Conservation (phyloP, 257 asterid species). For the Solanum ossicruentum region DNA sequence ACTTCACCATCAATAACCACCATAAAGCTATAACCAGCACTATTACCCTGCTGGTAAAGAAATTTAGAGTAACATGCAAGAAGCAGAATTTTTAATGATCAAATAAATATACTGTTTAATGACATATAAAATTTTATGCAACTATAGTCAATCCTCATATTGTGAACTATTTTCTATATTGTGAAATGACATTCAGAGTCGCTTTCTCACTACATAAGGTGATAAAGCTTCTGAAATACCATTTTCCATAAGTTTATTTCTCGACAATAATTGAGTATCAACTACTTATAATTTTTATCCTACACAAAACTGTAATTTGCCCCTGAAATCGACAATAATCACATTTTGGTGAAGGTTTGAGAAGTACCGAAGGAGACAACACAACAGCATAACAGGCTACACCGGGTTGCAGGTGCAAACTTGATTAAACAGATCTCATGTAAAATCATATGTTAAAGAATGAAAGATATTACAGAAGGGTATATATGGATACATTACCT, state of each 20-base stretch:
- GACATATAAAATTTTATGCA: background rate
- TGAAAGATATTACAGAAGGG: background rate
- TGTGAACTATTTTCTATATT: background rate
- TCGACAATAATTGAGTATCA: background rate
- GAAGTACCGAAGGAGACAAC: background rate
- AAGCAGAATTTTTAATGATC: background rate
- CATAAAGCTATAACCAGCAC: background rate
- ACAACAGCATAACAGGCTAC: background rate
- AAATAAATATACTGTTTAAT: background rate
- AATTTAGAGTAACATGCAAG: background rate
- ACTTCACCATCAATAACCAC: background rate
- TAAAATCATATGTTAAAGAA: background rate
- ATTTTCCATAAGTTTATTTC: background rate
- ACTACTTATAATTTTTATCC: background rate
- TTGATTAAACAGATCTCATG: background rate
- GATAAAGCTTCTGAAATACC: background rate
- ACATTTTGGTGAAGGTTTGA: background rate
- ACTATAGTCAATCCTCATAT: background rate
- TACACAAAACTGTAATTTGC: background rate
- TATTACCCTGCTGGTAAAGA: background rate
- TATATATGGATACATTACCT: conserved; percentile 31
- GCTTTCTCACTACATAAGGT: background rate
- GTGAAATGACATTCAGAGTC: background rate
- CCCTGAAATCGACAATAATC: background rate
- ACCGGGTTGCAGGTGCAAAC: background rate